Percentiles rank a stretch among this genome's conserved stretches.
Evolutionary conservation across 1,139 yeast species (phyloP).

Genomic region (Candida frijolesensis): DNA sequence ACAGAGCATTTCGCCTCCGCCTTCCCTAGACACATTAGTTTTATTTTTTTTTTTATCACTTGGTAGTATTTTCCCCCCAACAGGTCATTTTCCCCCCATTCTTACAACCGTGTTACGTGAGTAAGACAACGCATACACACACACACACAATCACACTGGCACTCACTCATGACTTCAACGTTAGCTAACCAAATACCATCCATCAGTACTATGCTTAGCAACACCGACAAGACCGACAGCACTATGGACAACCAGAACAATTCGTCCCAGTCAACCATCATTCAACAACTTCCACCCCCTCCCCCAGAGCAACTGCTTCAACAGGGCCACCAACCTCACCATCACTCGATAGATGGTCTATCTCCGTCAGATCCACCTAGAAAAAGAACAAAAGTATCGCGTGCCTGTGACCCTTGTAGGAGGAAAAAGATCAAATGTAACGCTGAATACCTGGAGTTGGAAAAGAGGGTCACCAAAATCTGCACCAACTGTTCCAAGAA

Average conservation of each 20-base stretch:
- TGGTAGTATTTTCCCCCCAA: no score
- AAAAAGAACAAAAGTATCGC: conserved; percentile 64
- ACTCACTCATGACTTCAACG: conserved; percentile 5
- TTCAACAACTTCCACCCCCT: neutral
- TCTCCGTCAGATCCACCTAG: conserved; percentile 33
- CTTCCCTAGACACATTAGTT: no score
- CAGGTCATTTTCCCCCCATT: neutral
- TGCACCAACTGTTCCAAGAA: conserved; percentile 62
- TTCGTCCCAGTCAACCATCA: conserved; percentile 4
- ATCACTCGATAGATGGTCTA: neutral
- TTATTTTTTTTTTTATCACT: no score
- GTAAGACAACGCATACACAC: neutral
- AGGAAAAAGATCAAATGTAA: conserved; percentile 66
- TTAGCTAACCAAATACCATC: conserved; percentile 7
- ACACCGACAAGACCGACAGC: conserved; percentile 14
- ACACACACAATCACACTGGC: neutral
- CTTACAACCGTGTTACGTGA: neutral
- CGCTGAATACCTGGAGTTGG: conserved; percentile 48
- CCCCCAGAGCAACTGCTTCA: conserved; percentile 1
- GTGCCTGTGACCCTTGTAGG: conserved; percentile 72
- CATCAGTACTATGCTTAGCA: conserved; percentile 13
- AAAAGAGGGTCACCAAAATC: conserved; percentile 47
- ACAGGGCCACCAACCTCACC: conserved; percentile 3
- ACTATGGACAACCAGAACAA: neutral
- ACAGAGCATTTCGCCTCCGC: no score